phyloP scores from a whole-genome alignment of 1,284 basidiomycete species.

The Irpex sp. region DNA sequence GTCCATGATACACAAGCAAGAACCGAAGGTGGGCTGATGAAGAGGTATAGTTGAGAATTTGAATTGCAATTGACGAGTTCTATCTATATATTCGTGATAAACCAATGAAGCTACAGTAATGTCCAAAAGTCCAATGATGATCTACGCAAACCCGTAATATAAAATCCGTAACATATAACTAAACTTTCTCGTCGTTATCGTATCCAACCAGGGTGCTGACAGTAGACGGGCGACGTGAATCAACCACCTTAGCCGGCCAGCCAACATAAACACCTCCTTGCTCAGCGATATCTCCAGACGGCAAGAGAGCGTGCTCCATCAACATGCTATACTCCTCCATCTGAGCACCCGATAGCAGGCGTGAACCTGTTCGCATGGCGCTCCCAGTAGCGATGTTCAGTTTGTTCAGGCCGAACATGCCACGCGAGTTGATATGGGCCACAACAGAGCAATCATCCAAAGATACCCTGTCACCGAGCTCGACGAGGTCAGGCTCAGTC shows the following conservation, averaged over 20 bases:
- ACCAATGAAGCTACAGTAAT: too few relatives aligned
- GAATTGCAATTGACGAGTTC: too few relatives aligned
- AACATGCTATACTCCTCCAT: conserved; percentile 48
- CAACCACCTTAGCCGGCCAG: conserved; percentile 33
- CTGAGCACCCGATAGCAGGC: conserved; percentile 45
- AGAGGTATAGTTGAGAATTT: too few relatives aligned
- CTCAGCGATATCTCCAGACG: conserved; percentile 45
- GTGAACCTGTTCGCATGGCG: conserved; percentile 37
- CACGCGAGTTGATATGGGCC: conserved; percentile 43
- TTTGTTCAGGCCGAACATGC: conserved; percentile 39
- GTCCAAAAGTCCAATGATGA: too few relatives aligned
- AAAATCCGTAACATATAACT: too few relatives aligned
- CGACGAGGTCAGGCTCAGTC: conserved; percentile 43
- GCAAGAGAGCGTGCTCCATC: conserved; percentile 43
- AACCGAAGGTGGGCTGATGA: too few relatives aligned
- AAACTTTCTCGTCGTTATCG: background rate
- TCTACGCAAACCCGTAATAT: too few relatives aligned
- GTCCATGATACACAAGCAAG: too few relatives aligned
- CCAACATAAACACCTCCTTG: conserved; percentile 36
- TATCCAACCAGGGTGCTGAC: background rate
- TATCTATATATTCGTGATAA: too few relatives aligned
- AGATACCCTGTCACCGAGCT: conserved; percentile 38
- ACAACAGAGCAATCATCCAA: conserved; percentile 44
- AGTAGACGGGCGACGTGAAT: background rate
- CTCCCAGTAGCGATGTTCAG: conserved; percentile 38